Evolutionary conservation across 306 rosid species (phyloP), one percentile per base, ranked within the genome.

Genomic region (Bauhinia variegata): DNA sequence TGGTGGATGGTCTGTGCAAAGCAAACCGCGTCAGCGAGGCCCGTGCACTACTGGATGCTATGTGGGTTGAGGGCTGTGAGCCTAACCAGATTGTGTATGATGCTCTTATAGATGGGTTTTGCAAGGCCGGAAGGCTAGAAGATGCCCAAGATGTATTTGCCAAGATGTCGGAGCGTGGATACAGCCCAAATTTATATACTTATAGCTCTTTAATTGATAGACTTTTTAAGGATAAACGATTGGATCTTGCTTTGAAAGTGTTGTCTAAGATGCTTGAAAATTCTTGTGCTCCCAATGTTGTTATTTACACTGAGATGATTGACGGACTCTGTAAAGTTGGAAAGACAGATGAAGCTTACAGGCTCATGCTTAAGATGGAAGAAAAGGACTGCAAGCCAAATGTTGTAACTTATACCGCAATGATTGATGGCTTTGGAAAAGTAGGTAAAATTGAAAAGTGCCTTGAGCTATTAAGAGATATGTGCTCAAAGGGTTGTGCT

Each of bases 1-100:
- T 90, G 80, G 87, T 90, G 75, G 95, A 90, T 87, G 97, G 95
- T 78, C 85, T 90, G 73, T 90, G 97, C 77, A 90, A 87, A 83
- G 90, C 95, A 34, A 77, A 84, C 78, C 85, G 78, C 75, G 83
- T 87, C 46, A 84, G 80, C 79, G 85, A 84, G 71, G 97, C 97
- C 54, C 51, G 65, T 41, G 84, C 82, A 52, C 65, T 90, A 31
- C 76, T 90, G 69, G 82, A 87, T 78, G 69, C 85, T 63, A 90
- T 90, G 97, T 79, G 44, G 5, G 65, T 15, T 61, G 78, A 84
- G 52, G 95, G 88, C 50, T 85, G 84, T 75, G 95, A 82, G 65
- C 95, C 97, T 57, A 87, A 80, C 82, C 80, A 80, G 38, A 76
- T 88, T 31, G 88, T 87, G 48, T 87, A 90, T 54, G 90, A 85